Percentiles rank a stretch among this genome's conserved stretches.
Conservation (phyloP, 192 early-diverging fungal genomes). For the Helicostylum pulchrum region DNA sequence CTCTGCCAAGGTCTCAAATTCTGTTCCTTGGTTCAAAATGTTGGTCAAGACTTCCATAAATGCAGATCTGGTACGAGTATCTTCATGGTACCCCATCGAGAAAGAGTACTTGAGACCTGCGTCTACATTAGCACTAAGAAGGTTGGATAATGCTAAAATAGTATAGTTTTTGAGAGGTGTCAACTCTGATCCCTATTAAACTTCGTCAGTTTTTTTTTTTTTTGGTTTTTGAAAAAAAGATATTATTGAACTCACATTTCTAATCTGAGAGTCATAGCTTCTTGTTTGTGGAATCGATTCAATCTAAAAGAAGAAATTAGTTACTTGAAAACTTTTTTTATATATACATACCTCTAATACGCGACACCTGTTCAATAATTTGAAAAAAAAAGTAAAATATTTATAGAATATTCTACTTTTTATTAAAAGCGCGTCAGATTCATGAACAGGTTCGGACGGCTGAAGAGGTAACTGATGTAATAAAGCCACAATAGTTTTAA, state of each 20-base stretch:
- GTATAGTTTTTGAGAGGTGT: constrained; percentile 58
- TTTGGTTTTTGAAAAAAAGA: neutral
- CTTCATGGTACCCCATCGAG: constrained; percentile 75
- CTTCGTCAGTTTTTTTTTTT: neutral
- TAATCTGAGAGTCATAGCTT: neutral
- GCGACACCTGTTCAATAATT: constrained; percentile 62
- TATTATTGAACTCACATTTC: neutral
- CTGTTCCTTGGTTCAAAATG: constrained; percentile 66
- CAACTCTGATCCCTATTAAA: constrained; percentile 31
- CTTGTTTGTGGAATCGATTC: constrained; percentile 1
- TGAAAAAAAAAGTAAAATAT: constrained; percentile 77
- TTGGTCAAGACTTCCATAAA: constrained; percentile 83
- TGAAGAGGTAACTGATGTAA: constrained; percentile 70
- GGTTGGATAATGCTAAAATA: constrained; percentile 72
- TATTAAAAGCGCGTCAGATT: constrained; percentile 53
- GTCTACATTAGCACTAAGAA: constrained; percentile 80
- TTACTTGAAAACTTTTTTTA: neutral
- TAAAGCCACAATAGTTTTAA: constrained; percentile 68
- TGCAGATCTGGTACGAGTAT: constrained; percentile 67
- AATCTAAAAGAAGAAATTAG: constrained; percentile 30
- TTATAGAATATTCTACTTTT: constrained; percentile 65
- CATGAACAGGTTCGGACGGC: constrained; percentile 48
- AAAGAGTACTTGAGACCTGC: constrained; percentile 76
- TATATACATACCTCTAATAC: constrained; percentile 44
- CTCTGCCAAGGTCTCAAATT: constrained; percentile 62